phyloP scores from a whole-genome alignment of 23 red algal species.

The Gracilaria domingensis region DNA sequence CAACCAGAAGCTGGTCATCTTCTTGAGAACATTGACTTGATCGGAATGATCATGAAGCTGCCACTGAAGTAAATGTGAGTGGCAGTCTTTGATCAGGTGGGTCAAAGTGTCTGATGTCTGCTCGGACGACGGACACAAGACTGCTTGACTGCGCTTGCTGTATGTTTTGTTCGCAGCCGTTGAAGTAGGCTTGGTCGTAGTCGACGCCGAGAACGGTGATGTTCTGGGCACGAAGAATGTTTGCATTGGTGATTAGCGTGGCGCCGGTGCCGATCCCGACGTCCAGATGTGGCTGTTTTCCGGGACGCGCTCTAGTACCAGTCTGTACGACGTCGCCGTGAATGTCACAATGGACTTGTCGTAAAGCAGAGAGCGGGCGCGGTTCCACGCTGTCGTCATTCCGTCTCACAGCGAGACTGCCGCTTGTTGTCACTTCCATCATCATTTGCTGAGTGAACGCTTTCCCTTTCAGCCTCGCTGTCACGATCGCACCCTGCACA shows the following conservation, averaged over 20 bases:
- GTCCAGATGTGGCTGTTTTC: conserved; percentile 46
- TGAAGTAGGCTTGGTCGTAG: conserved; percentile 59
- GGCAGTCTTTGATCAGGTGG: conserved; percentile 25
- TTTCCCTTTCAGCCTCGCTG: conserved; percentile 7
- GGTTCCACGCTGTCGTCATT: too few relatives aligned
- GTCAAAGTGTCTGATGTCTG: conserved; percentile 43
- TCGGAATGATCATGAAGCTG: conserved; percentile 74
- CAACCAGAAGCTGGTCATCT: conserved; percentile 47
- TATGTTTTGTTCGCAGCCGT: conserved; percentile 11
- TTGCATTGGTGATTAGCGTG: conserved; percentile 45
- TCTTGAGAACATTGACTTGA: conserved; percentile 20
- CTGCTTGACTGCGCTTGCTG: background rate
- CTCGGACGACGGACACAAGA: conserved; percentile 24
- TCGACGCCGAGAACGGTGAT: conserved; percentile 73
- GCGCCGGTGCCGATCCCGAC: conserved; percentile 77
- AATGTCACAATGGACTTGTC: conserved; percentile 33
- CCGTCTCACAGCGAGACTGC: too few relatives aligned
- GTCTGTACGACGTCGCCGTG: conserved; percentile 55
- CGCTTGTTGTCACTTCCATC: background rate
- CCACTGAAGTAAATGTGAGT: conserved; percentile 77
- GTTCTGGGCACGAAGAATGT: conserved; percentile 30
- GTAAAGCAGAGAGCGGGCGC: conserved; percentile 63
- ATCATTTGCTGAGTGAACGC: background rate
- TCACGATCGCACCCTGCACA: conserved; percentile 17
- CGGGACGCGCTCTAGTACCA: conserved; percentile 40